phyloP scores from a whole-genome alignment of 176 grass and related monocot genomes.

The Cenchrus purpureus region DNA sequence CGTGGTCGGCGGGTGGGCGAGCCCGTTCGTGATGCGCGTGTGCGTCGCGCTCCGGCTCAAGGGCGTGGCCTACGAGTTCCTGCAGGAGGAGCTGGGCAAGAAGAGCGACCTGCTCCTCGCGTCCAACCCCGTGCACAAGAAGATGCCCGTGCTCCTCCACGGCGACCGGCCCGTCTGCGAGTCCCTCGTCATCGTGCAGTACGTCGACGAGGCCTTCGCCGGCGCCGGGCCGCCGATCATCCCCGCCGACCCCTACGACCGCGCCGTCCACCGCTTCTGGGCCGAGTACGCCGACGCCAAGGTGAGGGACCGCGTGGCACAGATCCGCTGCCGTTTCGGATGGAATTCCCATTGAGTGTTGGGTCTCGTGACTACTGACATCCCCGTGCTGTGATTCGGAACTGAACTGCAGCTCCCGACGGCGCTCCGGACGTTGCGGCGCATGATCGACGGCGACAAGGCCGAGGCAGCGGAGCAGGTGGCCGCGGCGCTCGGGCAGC shows the following conservation, averaged over 20 bases:
- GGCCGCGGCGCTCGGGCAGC: not conserved
- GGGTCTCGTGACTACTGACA: not conserved
- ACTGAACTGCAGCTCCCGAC: not conserved
- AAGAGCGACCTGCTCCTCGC: slow-evolving; percentile 43
- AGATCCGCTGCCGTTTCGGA: not conserved
- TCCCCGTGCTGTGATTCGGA: too few relatives aligned
- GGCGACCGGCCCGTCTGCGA: slow-evolving; percentile 25
- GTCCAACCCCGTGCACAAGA: slow-evolving; percentile 51
- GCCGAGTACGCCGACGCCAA: slow-evolving; percentile 32
- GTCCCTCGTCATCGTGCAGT: slow-evolving; percentile 44
- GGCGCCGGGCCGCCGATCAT: not conserved
- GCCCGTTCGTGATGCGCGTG: slow-evolving; percentile 35
- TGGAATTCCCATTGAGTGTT: not conserved
- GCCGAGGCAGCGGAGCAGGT: slow-evolving; percentile 2
- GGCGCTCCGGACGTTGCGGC: not conserved
- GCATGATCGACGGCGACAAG: slow-evolving; percentile 19
- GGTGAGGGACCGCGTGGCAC: not conserved
- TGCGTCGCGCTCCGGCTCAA: slow-evolving; percentile 37
- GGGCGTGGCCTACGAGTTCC: slow-evolving; percentile 43
- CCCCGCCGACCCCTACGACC: slow-evolving; percentile 46
- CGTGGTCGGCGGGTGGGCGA: slow-evolving; percentile 36
- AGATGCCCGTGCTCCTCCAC: slow-evolving; percentile 52
- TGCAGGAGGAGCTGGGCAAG: slow-evolving; percentile 32
- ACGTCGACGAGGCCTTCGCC: slow-evolving; percentile 47
- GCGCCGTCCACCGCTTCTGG: slow-evolving; percentile 44